phyloP scores from a whole-genome alignment of 176 grass and related monocot species.

The Oryza glumipatula region DNA sequence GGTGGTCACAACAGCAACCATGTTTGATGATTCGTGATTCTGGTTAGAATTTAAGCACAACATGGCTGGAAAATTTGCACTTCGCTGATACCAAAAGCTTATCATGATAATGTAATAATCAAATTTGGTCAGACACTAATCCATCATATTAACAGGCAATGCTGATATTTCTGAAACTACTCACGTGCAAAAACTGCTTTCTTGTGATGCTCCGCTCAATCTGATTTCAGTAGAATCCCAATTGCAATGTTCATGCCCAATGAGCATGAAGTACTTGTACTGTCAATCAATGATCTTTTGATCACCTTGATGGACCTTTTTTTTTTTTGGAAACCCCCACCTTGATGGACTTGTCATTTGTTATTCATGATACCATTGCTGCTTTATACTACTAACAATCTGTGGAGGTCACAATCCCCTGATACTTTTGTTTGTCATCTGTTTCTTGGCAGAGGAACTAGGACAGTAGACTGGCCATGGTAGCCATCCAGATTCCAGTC shows the following conservation, averaged over 20 bases:
- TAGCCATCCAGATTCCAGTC: constrained; percentile 31
- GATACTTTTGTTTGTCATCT: constrained; percentile 9
- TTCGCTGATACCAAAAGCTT: not conserved
- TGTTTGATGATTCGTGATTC: constrained; percentile 26
- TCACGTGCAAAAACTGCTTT: not conserved
- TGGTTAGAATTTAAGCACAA: constrained; percentile 8
- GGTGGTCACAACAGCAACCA: not conserved
- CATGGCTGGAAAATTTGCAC: constrained; percentile 3
- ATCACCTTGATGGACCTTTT: not conserved
- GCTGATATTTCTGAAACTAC: constrained; percentile 21
- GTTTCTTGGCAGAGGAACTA: constrained; percentile 44
- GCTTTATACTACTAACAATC: not conserved
- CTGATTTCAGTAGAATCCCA: not conserved
- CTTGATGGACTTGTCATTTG: not conserved
- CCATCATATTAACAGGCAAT: constrained; percentile 1
- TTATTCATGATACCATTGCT: not conserved
- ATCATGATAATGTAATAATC: constrained; percentile 16
- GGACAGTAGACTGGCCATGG: constrained; percentile 28
- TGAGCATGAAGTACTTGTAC: not conserved
- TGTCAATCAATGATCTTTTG: not conserved
- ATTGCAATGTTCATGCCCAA: not conserved
- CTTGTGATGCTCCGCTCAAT: constrained; percentile 2
- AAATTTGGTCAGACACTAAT: constrained; percentile 21
- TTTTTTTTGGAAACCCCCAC: not conserved
- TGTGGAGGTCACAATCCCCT: not conserved